Percentiles rank a stretch among this genome's conserved stretches.
Evolutionary conservation across 768 basidiomycete genomes (phyloP).

Genomic region (Xerocomus spinulosus): DNA sequence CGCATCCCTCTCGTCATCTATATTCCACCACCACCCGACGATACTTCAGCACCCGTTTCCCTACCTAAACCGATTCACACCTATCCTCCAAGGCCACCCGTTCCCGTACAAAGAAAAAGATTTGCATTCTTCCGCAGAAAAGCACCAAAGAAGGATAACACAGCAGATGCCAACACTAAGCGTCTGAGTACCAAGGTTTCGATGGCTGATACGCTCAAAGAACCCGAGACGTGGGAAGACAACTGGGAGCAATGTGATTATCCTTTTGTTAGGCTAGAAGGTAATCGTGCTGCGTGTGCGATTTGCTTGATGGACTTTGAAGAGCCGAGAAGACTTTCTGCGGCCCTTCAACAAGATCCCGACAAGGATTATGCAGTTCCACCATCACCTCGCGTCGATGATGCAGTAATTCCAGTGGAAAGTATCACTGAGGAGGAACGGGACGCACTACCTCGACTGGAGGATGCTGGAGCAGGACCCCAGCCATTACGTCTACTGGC

Average conservation of each 20-base stretch:
- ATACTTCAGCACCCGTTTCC: constrained; percentile 33
- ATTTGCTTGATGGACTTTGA: constrained; percentile 85
- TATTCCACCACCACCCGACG: constrained; percentile 72
- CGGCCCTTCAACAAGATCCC: constrained; percentile 26
- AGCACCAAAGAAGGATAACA: constrained; percentile 21
- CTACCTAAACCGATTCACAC: constrained; percentile 47
- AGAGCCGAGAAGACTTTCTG: constrained; percentile 48
- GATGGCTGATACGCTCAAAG: constrained; percentile 16
- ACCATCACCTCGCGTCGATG: constrained; percentile 15
- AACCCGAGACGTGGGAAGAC: constrained; percentile 63
- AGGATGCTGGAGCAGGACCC: constrained; percentile 70
- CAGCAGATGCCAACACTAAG: constrained; percentile 12
- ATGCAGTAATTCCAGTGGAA: constrained; percentile 31
- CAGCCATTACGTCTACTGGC: constrained; percentile 71
- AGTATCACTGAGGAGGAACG: constrained; percentile 38
- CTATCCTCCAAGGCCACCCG: constrained; percentile 56
- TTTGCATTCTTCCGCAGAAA: constrained; percentile 49
- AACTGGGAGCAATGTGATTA: constrained; percentile 73
- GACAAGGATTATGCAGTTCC: constrained; percentile 17
- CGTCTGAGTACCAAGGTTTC: constrained; percentile 13
- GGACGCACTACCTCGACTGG: constrained; percentile 45
- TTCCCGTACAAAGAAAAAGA: constrained; percentile 35
- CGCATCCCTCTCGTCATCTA: constrained; percentile 81
- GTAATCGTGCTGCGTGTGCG: constrained; percentile 78
- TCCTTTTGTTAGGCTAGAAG: constrained; percentile 78